Evolutionary conservation across 495 filamentous ascomycete genomes (phyloP).

Genomic region (Xylaria sp.): DNA sequence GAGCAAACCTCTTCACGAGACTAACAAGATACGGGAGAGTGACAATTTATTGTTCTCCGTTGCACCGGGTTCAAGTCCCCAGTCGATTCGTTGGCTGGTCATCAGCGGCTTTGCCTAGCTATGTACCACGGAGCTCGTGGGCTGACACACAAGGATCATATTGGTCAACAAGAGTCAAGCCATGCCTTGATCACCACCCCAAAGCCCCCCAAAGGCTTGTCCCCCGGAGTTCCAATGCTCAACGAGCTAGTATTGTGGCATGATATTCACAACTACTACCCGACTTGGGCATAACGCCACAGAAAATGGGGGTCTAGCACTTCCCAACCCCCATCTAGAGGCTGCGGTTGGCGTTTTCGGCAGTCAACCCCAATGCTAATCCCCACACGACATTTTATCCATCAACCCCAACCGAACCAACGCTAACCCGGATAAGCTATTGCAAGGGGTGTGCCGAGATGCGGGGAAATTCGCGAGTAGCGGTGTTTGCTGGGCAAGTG

Average conservation of each 20-base stretch:
- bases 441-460: constrained; percentile 6
- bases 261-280: not conserved
- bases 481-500: constrained; percentile 6
- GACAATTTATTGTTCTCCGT: constrained; percentile 7
- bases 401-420: not conserved
- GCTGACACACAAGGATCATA: constrained; percentile 11
- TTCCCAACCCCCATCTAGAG: not conserved
- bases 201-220: too few relatives aligned
- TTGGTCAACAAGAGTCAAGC: not conserved
- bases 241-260: not conserved
- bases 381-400: constrained; percentile 10
- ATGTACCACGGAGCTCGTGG: not conserved
- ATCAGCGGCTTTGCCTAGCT: not conserved
- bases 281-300: not conserved
- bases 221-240: not conserved
- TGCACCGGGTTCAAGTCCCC: not conserved
- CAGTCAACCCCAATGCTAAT: constrained; percentile 21
- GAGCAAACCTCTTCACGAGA: not conserved
- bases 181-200: too few relatives aligned
- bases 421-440: not conserved
- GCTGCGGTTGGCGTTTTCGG: constrained; percentile 1
- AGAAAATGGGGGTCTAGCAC: constrained; percentile 6
- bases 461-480: constrained; percentile 20
- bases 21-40: not conserved
- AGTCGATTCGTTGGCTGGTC: not conserved